Evolutionary conservation across 140 eudicot species (phyloP).

Genomic region (Oenanthe javanica): DNA sequence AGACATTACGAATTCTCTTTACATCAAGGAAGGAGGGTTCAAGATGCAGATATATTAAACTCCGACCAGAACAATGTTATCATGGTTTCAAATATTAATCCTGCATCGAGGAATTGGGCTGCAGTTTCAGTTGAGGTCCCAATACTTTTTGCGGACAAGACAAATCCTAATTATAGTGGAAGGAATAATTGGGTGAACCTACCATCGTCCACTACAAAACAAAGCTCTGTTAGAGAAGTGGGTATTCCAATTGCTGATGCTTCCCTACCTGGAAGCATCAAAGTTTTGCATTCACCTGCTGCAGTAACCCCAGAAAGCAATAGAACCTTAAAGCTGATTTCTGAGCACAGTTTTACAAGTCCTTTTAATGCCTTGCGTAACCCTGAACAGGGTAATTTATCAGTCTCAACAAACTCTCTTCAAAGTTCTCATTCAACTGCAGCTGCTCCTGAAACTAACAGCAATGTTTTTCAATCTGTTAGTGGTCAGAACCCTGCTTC

Average conservation of each 20-base stretch:
- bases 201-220: slow-evolving; percentile 65
- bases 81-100: too few relatives aligned
- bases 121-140: background rate
- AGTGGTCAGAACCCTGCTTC: slow-evolving; percentile 33
- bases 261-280: slow-evolving; percentile 24
- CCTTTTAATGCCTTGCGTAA: slow-evolving; percentile 26
- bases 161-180: background rate
- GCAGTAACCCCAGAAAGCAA: slow-evolving; percentile 25
- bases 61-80: too few relatives aligned
- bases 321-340: background rate
- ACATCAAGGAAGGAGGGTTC: too few relatives aligned
- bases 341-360: slow-evolving; percentile 18
- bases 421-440: slow-evolving; percentile 22
- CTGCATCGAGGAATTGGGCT: slow-evolving; percentile 2
- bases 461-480: slow-evolving; percentile 5
- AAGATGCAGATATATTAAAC: too few relatives aligned
- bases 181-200: slow-evolving; percentile 24
- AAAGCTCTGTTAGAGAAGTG: slow-evolving; percentile 27
- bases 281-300: slow-evolving; percentile 39
- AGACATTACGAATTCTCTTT: too few relatives aligned
- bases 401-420: slow-evolving; percentile 21
- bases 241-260: slow-evolving; percentile 11
- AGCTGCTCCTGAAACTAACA: slow-evolving; percentile 15
- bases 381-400: slow-evolving; percentile 14
- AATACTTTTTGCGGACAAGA: background rate